Conservation (phyloP, 2,329 filamentous ascomycete genomes). For the Aspergillus ochraceus region DNA sequence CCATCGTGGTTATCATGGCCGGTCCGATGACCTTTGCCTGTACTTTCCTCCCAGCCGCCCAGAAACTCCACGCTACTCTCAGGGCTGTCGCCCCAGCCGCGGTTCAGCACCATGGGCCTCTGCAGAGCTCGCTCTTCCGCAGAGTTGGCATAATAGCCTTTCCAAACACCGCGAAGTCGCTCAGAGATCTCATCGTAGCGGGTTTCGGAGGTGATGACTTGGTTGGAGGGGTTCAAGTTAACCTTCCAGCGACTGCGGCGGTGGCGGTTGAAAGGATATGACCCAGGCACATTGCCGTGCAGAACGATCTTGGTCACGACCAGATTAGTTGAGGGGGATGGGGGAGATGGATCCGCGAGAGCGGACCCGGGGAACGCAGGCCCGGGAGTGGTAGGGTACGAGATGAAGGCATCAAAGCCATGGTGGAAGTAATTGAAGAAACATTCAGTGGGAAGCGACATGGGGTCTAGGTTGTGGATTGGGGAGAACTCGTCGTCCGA, state of each 20-base stretch:
- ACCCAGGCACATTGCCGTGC: slow-evolving; percentile 92
- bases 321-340: slow-evolving; percentile 57
- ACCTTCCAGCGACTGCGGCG: slow-evolving; percentile 86
- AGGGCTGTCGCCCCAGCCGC: slow-evolving; percentile 88
- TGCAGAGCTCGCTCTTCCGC: slow-evolving; percentile 56
- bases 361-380: slow-evolving; percentile 59
- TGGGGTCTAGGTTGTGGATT: slow-evolving; percentile 62
- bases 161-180: slow-evolving; percentile 69
- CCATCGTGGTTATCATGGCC: slow-evolving; percentile 47
- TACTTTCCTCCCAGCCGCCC: slow-evolving; percentile 80
- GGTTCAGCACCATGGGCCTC: slow-evolving; percentile 77
- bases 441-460: slow-evolving; percentile 53
- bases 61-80: slow-evolving; percentile 85
- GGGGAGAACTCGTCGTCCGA: slow-evolving; percentile 59
- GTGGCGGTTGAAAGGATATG: slow-evolving; percentile 94
- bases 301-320: slow-evolving; percentile 90
- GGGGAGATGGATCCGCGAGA: slow-evolving; percentile 29
- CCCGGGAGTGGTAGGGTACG: slow-evolving; percentile 67
- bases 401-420: slow-evolving; percentile 92
- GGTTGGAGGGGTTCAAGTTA: slow-evolving; percentile 44
- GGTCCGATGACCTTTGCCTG: slow-evolving; percentile 45
- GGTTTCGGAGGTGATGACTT: slow-evolving; percentile 70
- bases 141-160: slow-evolving; percentile 59
- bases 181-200: slow-evolving; percentile 71
- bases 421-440: slow-evolving; percentile 98